Evolutionary conservation across 805 yeast genomes (phyloP).

Genomic region (Candida methanosorbosa): DNA sequence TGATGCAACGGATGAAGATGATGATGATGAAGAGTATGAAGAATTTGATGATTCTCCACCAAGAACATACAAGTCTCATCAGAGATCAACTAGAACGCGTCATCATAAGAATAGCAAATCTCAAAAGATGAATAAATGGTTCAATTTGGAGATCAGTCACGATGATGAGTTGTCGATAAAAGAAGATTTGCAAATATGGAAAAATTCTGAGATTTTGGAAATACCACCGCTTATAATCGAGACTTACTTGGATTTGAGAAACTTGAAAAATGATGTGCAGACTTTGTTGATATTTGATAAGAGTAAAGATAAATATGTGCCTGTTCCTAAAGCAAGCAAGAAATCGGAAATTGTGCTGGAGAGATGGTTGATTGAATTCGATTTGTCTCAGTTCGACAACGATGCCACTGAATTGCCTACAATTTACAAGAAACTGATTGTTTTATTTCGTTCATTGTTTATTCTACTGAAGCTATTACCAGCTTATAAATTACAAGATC

Average conservation of each 20-base stretch:
- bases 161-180: constrained; percentile 25
- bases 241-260: constrained; percentile 36
- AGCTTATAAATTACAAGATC: constrained; percentile 47
- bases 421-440: constrained; percentile 65
- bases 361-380: constrained; percentile 86
- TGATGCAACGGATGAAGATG: too few species aligned
- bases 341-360: constrained; percentile 87
- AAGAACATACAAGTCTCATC: constrained; percentile 28
- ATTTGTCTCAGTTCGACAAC: constrained; percentile 31
- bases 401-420: constrained; percentile 49
- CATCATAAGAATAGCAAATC: too few species aligned
- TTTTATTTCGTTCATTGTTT: constrained; percentile 66
- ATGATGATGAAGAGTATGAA: neutral
- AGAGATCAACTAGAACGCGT: too few species aligned
- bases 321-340: constrained; percentile 50
- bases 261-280: constrained; percentile 2
- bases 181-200: constrained; percentile 64
- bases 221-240: constrained; percentile 84
- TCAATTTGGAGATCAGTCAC: constrained; percentile 46
- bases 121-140: constrained; percentile 49
- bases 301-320: constrained; percentile 46
- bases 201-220: constrained; percentile 28
- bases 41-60: neutral
- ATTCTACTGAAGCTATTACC: constrained; percentile 66
- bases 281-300: constrained; percentile 15